Base-by-base conservation (phyloP, 2,329 filamentous ascomycete species). In the Sclerotinia subarctica region DNA sequence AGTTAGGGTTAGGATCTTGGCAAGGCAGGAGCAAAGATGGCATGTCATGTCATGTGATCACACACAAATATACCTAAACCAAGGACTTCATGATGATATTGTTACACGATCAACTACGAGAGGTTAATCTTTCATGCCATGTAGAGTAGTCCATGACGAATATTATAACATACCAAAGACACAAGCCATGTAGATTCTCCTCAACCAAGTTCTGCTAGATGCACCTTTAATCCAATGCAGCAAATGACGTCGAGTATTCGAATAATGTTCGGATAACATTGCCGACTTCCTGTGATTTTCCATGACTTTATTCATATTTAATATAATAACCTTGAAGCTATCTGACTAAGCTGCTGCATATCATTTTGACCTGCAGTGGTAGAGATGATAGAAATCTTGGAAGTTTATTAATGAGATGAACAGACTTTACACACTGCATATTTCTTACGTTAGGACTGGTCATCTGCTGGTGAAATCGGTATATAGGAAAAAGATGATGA, bases 1-100 rank as follows among this genome's bases (percentile, higher is more conserved):
- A 73, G 72, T 54, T 52, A 15, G 17, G 51, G 19, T 32, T 49
- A 49, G 32, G 17, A 49, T 35, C 58, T 60, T 60, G 58, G 44
- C 58, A 60, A 49, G 6, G 44, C 29, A 49, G 49, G 24, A 64
- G 24, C n/a, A 5, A 2, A 64, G 60, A 38, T n/a, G 38, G 29
- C 21, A 11, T 54, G 52, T 0, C 5, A n/a, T 32, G 26, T 19
- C 10, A 17, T 1, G 24, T 42, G 8, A 32, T 32, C 11, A 7
- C 29, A 32, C 4, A 42, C 38, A 42, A 42, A 42, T 5, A 42
- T 15, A 42, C 13, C 38, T 42, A 42, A 38, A 38, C 15, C 38
- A 42, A 42, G 38, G 13, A 15, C 38, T 15, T 42, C 13, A n/a
- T n/a, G n/a, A 42, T 42, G 38, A 42, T 42, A 11, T 38, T 4